Base-by-base conservation (phyloP, 805 yeast species). In the Candida nonsorbophila region DNA sequence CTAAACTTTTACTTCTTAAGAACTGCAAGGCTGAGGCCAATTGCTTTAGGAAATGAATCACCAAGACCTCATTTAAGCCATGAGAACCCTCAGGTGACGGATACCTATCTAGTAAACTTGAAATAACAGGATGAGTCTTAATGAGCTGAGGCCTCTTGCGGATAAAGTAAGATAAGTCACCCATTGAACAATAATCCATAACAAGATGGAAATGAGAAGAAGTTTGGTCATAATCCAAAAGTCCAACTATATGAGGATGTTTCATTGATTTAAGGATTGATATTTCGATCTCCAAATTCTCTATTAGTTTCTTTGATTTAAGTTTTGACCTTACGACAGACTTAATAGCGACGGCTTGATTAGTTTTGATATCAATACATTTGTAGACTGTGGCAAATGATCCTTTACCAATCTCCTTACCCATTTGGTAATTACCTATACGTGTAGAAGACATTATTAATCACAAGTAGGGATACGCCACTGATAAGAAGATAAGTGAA, bases 161-260 rank as follows among this genome's bases (percentile, higher is more conserved):
- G 32, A 92, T 88, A 44, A 92, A 81, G 47, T 79, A 84, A 0
- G 95, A 84, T 38, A 92, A 68, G 58, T 92, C 98, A 9, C 98
- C 98, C 51, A 92, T 64, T 1, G 97, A 79, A 53, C 98, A 92
- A 61, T 86, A 92, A 55, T 92, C 97, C 97, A 92, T 92, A 11
- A 90, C 79, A 38, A 92, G 63, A 51, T 86, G 90, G 62, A 87
- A 85, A 54, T 88, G 85, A 7, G 77, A 53, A 7, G 76, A 57
- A 1, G 95, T 81, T 49, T 85, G 81, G 35, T 77, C 77, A 49
- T 86, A 87, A 49, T 90, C 97, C 36, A 84, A 58, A 27, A 92
- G 63, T 11, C 80, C 80, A 7, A 92, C 98, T 32, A 92, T 83
- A 53, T 92, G 97, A 1, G 96, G 95, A 48, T 92, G 95, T 43